phyloP scores from a whole-genome alignment of 345 rosid genomes.

The Brassica juncea region DNA sequence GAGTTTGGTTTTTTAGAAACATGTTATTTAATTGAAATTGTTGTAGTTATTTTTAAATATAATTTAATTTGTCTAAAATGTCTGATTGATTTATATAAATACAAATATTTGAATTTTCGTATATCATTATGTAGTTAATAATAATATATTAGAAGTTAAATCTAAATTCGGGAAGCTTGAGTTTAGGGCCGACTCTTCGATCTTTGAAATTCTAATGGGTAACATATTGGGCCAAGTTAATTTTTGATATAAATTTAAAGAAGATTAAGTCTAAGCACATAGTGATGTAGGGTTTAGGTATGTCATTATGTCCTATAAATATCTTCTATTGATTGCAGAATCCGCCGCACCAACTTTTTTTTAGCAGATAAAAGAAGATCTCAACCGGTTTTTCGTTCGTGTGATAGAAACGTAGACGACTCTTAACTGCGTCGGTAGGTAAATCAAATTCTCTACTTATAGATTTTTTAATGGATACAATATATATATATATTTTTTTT shows the following conservation, averaged over 20 bases:
- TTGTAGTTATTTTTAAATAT: neutral
- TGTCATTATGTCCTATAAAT: neutral
- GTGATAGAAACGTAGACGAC: neutral
- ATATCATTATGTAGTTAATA: neutral
- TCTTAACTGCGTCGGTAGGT: neutral
- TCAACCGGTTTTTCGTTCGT: neutral
- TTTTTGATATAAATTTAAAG: neutral
- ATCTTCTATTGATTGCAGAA: neutral
- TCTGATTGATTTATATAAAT: neutral
- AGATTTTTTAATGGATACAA: neutral
- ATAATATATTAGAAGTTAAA: neutral
- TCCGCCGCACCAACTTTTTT: neutral
- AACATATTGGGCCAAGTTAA: neutral
- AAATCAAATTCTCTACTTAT: neutral
- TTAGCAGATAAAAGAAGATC: neutral
- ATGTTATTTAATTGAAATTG: neutral
- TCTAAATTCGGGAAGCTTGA: neutral
- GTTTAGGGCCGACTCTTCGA: neutral
- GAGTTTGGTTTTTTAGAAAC: neutral
- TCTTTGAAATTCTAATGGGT: neutral
- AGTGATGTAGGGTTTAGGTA: neutral
- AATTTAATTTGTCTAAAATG: neutral
- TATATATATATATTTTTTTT: neutral
- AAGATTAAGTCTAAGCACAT: neutral
- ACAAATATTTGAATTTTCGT: neutral